Base-by-base conservation (phyloP, 2,329 filamentous ascomycete genomes). In the Penicillium sp. region DNA sequence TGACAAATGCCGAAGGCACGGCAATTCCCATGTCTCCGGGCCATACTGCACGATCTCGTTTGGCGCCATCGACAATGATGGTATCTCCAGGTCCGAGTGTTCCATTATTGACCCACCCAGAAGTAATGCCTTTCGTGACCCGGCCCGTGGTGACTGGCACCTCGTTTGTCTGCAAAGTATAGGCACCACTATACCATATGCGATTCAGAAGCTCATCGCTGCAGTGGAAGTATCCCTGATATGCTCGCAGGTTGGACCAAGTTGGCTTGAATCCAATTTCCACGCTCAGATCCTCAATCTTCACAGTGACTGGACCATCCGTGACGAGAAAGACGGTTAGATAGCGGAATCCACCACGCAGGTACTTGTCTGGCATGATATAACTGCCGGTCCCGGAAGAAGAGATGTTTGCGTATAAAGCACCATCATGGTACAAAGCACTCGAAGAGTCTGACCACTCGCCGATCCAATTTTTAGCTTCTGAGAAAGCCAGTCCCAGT, bases 131-230 rank as follows among this genome's bases (percentile, higher is more conserved):
- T 61, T 67, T 8, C 64, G 70, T 38, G 67, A 71, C 51, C 4
- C 73, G 72, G 10, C 73, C 74, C 11, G 74, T 76, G 42, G 71
- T 59, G 7, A 65, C 64, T 2, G 74, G 74, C 0, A 76, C 74
- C 18, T 71, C 64, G 57, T 77, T 77, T 1, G 73, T 76, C 63
- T 82, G 82, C 32, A 83, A 61, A 0, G 82, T 84, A 58, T 81
- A 83, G 6, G 80, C 80, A 4, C 78, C 82, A 39, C 76, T 78
- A 57, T 85, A 85, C 82, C 82, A 84, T 45, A 83, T 81, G 6
- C 75, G 74, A 63, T 85, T 84, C 47, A 86, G 73, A 10, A 82
- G 63, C 32, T 80, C 75, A 40, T 79, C 79, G 43, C 71, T 78
- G 60, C 73, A 79, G 58, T 81, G 74, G 49, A 83, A 83, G 56